Percentiles rank a stretch among this genome's conserved stretches.
These are phyloP conservation scores for Bipolaris gigantea DNA, from an alignment of 2,329 filamentous ascomycete genomes.

Conservation along the genomic window DNA sequence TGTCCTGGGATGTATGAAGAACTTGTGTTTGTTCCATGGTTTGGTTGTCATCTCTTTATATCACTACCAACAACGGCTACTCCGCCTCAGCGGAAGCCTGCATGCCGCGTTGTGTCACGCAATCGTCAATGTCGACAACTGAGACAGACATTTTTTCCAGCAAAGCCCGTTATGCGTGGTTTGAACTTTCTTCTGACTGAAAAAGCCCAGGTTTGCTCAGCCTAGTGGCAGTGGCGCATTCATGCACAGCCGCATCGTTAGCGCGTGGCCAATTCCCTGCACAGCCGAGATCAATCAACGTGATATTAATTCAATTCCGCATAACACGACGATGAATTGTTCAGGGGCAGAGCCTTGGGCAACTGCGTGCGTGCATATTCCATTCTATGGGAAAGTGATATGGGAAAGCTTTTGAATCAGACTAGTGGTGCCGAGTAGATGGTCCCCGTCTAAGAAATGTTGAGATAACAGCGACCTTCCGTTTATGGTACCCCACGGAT, in stretches of 20 bases:
- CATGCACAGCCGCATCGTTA: neutral
- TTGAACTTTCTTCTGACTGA: neutral
- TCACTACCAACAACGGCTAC: neutral
- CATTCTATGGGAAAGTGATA: neutral
- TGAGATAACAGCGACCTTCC: neutral
- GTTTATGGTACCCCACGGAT: neutral
- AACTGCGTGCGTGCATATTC: neutral
- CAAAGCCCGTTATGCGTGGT: neutral
- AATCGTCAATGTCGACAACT: no score
- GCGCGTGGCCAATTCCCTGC: neutral
- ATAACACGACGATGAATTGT: neutral
- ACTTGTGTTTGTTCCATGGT: neutral
- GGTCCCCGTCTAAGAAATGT: neutral
- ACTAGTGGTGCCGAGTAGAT: constrained; percentile 2
- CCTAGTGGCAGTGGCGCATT: neutral
- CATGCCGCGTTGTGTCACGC: neutral
- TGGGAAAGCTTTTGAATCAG: neutral
- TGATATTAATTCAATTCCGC: neutral
- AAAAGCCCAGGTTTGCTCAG: neutral
- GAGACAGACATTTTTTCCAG: neutral
- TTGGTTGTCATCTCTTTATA: neutral
- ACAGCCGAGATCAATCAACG: neutral
- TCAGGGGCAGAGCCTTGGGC: no score
- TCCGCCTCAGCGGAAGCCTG: neutral
- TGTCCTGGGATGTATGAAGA: neutral